A percentile compares a stretch with the other conserved stretches of the same genome.
phyloP scores from a whole-genome alignment of 1,284 basidiomycete species.

The Rhodotorula mucilaginosa region DNA sequence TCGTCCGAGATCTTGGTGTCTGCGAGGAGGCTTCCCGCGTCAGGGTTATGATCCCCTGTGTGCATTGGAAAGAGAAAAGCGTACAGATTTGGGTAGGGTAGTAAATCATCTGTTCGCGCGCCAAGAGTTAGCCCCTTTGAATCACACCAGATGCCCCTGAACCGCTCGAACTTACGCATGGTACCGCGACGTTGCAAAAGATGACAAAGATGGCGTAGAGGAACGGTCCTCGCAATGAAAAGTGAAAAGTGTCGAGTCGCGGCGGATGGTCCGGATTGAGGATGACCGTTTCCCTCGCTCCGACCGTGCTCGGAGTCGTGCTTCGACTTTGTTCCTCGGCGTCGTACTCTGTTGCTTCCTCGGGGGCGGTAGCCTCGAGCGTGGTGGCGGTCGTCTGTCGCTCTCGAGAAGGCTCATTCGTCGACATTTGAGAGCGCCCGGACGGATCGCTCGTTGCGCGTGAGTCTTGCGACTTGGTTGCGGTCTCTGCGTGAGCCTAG shows the following conservation, averaged over 20 bases:
- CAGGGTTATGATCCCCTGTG: not conserved
- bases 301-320: not conserved
- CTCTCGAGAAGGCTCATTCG: too few relatives aligned
- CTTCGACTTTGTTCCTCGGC: not conserved
- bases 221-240: conserved; percentile 3
- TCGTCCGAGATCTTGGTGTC: conserved; percentile 12
- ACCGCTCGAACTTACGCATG: conserved; percentile 4
- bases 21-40: not conserved
- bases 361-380: too few relatives aligned
- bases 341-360: not conserved
- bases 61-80: not conserved
- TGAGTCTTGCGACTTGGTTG: too few relatives aligned
- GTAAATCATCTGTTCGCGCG: conserved; percentile 24
- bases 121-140: not conserved
- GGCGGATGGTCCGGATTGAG: conserved; percentile 26
- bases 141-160: too few relatives aligned
- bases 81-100: conserved; percentile 25
- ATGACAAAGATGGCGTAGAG: conserved; percentile 31
- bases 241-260: conserved; percentile 18
- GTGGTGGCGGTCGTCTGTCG: too few relatives aligned
- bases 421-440: too few relatives aligned
- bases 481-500: too few relatives aligned
- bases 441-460: too few relatives aligned
- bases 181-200: conserved; percentile 30
- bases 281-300: not conserved